A percentile compares a stretch with the other conserved stretches of the same genome.
Conservation (phyloP, 2,329 filamentous ascomycete genomes). For the Claviceps maximensis region DNA sequence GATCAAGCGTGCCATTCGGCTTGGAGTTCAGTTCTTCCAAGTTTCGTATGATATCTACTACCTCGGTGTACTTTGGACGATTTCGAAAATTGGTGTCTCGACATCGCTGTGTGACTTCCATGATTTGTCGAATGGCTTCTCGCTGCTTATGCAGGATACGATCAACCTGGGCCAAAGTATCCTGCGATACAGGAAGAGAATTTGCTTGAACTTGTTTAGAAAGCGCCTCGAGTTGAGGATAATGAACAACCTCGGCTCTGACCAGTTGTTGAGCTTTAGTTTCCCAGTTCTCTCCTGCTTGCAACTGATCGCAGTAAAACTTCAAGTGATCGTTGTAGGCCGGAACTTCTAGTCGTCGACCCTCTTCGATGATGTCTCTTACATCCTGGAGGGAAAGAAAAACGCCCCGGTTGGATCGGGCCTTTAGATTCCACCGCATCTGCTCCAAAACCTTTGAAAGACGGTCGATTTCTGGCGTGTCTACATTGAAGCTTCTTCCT, state of each 20-base stretch:
- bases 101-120: slow-evolving; percentile 67
- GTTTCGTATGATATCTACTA: slow-evolving; percentile 79
- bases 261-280: slow-evolving; percentile 86
- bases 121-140: slow-evolving; percentile 80
- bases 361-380: slow-evolving; percentile 62
- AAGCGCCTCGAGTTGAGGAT: slow-evolving; percentile 84
- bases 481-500: slow-evolving; percentile 79
- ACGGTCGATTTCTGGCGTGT: slow-evolving; percentile 75
- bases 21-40: slow-evolving; percentile 86
- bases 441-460: slow-evolving; percentile 72
- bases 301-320: slow-evolving; percentile 62
- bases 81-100: slow-evolving; percentile 62
- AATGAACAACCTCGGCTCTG: slow-evolving; percentile 81
- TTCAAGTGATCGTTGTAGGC: slow-evolving; percentile 68
- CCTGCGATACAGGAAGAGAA: slow-evolving; percentile 64
- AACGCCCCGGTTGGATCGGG: slow-evolving; percentile 47
- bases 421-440: slow-evolving; percentile 77
- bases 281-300: slow-evolving; percentile 78
- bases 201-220: slow-evolving; percentile 63
- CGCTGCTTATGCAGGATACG: slow-evolving; percentile 91
- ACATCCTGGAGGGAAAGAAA: slow-evolving; percentile 69
- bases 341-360: slow-evolving; percentile 62
- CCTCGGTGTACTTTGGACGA: slow-evolving; percentile 76
- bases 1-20: slow-evolving; percentile 75
- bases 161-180: slow-evolving; percentile 73